These are phyloP conservation scores for Antitrichia curtipendula DNA, from an alignment of 225 moss, liverwort and hornwort genomes.

Conservation along the genomic window DNA sequence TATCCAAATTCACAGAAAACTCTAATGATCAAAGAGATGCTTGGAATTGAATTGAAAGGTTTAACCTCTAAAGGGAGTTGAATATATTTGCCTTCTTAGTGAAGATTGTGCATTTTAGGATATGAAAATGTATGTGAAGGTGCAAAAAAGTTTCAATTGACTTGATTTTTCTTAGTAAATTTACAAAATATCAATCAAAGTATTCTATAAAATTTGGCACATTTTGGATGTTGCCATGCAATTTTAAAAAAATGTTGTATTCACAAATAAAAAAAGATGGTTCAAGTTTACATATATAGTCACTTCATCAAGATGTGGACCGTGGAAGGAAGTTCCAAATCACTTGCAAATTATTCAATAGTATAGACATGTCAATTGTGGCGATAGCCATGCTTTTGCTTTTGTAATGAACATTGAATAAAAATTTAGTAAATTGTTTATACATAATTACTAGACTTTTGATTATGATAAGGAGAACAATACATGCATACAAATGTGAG, in stretches of 20 bases:
- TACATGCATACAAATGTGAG: accelerated
- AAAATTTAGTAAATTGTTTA: not conserved
- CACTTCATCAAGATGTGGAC: not conserved
- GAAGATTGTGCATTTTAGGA: not conserved
- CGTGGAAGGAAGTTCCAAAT: not conserved
- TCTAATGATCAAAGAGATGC: not conserved
- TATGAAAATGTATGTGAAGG: not conserved
- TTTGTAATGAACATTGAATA: not conserved
- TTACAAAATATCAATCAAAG: not conserved
- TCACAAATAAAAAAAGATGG: not conserved
- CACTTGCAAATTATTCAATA: not conserved
- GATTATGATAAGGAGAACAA: accelerated
- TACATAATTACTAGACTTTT: not conserved
- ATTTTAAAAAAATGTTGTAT: not conserved
- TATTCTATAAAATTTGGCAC: not conserved
- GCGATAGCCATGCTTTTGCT: not conserved
- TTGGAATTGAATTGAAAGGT: too few species aligned
- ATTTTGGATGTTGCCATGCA: not conserved
- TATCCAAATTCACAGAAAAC: not conserved
- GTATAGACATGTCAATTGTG: not conserved
- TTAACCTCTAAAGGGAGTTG: not conserved
- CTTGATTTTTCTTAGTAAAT: not conserved
- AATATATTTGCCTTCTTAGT: too few species aligned
- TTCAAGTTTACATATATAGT: not conserved
- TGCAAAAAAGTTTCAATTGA: not conserved